Conservation (phyloP, 2,329 filamentous ascomycete genomes). For the Colletotrichum kahawae region DNA sequence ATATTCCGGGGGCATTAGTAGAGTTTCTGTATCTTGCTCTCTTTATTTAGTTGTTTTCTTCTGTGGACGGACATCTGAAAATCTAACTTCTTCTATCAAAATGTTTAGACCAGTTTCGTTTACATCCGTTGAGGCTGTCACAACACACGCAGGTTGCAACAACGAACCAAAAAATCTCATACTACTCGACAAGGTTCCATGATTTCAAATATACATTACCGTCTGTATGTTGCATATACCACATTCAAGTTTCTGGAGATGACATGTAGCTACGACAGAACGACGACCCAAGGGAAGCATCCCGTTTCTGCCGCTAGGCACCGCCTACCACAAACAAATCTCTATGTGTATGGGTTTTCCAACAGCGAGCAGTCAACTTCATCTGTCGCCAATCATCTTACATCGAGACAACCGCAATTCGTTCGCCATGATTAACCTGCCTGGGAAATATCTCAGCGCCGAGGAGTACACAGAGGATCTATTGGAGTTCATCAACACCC, state of each 20-base stretch:
- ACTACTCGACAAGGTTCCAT: not conserved
- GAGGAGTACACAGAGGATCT: conserved; percentile 27
- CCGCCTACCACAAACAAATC: not conserved
- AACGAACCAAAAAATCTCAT: not conserved
- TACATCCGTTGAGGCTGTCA: not conserved
- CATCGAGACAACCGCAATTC: not conserved
- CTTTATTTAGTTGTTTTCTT: not conserved
- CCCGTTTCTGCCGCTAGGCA: not conserved
- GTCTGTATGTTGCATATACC: not conserved
- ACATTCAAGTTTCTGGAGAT: not conserved
- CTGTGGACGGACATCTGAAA: not conserved
- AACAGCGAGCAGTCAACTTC: not conserved
- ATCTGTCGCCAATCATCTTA: not conserved
- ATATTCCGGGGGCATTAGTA: not conserved
- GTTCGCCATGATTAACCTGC: not conserved
- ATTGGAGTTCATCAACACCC: conserved; percentile 26
- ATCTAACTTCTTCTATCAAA: not conserved
- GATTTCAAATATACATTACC: not conserved
- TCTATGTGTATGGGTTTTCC: not conserved
- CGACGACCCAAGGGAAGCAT: not conserved
- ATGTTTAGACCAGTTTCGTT: not conserved
- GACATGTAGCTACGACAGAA: not conserved
- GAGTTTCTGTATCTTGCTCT: not conserved
- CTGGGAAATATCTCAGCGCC: not conserved
- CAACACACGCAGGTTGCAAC: not conserved